Evolutionary conservation across 1,139 yeast genomes (phyloP).

Genomic region (Hyphopichia buzzinii): DNA sequence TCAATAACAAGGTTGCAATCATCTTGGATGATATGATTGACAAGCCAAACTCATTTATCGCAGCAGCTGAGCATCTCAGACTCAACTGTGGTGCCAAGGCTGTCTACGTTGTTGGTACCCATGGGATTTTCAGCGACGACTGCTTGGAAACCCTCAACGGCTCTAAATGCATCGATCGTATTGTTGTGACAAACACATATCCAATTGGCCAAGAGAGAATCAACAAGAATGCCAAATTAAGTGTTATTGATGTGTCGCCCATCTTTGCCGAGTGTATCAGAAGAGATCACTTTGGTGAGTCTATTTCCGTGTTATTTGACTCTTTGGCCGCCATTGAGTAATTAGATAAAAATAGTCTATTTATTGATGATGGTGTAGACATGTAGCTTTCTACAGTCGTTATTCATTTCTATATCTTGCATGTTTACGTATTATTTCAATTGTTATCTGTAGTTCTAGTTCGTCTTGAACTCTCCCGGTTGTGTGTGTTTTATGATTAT

Average conservation of each 20-base stretch:
- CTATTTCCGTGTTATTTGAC: constrained; percentile 87
- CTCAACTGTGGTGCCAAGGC: constrained; percentile 92
- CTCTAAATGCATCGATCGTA: constrained; percentile 78
- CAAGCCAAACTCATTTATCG: constrained; percentile 87
- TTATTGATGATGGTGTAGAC: too few species aligned
- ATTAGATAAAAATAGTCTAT: too few species aligned
- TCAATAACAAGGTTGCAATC: constrained; percentile 84
- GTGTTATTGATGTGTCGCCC: constrained; percentile 88
- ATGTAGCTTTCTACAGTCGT: too few species aligned
- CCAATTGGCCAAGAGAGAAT: constrained; percentile 71
- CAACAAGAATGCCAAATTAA: constrained; percentile 60
- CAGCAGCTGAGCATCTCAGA: constrained; percentile 96
- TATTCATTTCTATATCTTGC: too few species aligned
- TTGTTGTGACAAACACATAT: constrained; percentile 94
- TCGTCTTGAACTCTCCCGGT: too few species aligned
- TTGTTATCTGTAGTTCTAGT: too few species aligned
- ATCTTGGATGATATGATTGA: constrained; percentile 97
- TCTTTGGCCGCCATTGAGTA: constrained; percentile 68
- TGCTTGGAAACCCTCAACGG: constrained; percentile 78
- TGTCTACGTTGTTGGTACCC: constrained; percentile 91
- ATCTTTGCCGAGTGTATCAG: constrained; percentile 97
- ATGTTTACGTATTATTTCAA: too few species aligned
- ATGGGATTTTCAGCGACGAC: constrained; percentile 86
- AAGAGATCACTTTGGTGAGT: constrained; percentile 97
- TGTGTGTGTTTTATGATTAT: too few species aligned